phyloP scores from a whole-genome alignment of 495 filamentous ascomycete species.

The Monascus purpureus region DNA sequence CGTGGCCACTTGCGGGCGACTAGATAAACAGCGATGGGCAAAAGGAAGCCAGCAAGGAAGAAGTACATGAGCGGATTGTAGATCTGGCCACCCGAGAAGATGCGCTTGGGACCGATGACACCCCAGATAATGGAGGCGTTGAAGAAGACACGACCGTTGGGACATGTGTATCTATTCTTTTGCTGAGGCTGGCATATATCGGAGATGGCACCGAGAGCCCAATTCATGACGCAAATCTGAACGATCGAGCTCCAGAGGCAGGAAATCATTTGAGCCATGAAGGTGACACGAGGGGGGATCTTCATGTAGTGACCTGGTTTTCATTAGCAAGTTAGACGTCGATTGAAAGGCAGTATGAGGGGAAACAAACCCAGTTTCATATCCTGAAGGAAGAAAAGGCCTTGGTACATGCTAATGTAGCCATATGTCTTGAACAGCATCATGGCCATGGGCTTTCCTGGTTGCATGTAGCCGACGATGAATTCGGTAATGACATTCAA shows the following conservation, averaged over 20 bases:
- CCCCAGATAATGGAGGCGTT: conserved; percentile 43
- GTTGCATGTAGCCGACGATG: too few species aligned
- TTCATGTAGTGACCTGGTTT: conserved; percentile 54
- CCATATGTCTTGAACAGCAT: too few species aligned
- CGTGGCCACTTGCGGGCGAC: conserved; percentile 30
- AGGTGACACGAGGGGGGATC: conserved; percentile 45
- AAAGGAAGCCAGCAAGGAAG: conserved; percentile 33
- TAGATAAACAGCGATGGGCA: conserved; percentile 34
- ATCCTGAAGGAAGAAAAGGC: too few species aligned
- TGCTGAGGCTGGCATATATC: conserved; percentile 37
- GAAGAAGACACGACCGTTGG: conserved; percentile 48
- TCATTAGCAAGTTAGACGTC: too few species aligned
- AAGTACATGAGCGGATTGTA: conserved; percentile 35
- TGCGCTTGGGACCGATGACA: conserved; percentile 34
- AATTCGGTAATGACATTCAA: too few species aligned
- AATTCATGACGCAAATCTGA: conserved; percentile 46
- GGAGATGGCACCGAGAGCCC: conserved; percentile 41
- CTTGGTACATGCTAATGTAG: too few species aligned
- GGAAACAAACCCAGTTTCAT: too few species aligned
- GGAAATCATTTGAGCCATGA: conserved; percentile 41
- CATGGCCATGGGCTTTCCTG: too few species aligned
- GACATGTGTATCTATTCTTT: conserved; percentile 42
- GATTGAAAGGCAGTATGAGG: too few species aligned
- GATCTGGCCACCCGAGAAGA: conserved; percentile 37
- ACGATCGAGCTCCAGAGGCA: conserved; percentile 44